Percentiles rank a stretch among this genome's conserved stretches.
Conservation (phyloP, 2,329 filamentous ascomycete species). For the Fusarium algeriense region DNA sequence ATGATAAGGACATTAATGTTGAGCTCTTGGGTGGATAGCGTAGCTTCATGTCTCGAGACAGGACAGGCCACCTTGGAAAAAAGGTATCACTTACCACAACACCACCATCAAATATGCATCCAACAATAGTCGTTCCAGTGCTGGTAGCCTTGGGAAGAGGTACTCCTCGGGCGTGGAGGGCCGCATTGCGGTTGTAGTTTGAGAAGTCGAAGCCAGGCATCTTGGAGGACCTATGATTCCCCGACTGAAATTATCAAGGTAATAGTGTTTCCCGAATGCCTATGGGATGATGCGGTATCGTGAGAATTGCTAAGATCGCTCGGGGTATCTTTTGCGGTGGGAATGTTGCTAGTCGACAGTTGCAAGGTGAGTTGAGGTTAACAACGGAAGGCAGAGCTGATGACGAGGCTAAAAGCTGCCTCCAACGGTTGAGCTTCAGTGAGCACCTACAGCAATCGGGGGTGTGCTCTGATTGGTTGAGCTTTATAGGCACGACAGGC, state of each 20-base stretch:
- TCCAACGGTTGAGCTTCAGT: conserved; percentile 51
- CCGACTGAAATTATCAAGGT: conserved; percentile 25
- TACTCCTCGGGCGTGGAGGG: conserved; percentile 92
- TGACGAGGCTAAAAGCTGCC: conserved; percentile 69
- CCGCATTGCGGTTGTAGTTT: conserved; percentile 99
- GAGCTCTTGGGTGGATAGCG: conserved; percentile 18
- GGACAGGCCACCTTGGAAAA: not conserved
- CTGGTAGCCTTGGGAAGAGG: conserved; percentile 97
- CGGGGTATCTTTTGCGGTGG: conserved; percentile 41
- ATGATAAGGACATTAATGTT: conserved; percentile 34
- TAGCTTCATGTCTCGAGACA: not conserved
- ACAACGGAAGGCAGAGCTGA: conserved; percentile 54
- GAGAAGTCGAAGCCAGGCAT: conserved; percentile 99
- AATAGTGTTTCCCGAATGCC: not conserved
- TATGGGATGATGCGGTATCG: conserved; percentile 10
- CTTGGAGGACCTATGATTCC: conserved; percentile 52
- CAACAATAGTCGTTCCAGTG: conserved; percentile 98
- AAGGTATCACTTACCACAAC: conserved; percentile 77
- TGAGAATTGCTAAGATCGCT: conserved; percentile 25
- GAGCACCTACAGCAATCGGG: conserved; percentile 12
- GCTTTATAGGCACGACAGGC: not conserved
- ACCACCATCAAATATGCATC: conserved; percentile 94
- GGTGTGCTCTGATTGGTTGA: conserved; percentile 46
- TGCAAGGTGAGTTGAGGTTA: conserved; percentile 40
- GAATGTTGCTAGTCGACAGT: conserved; percentile 37